Evolutionary conservation across 208 protist genomes (phyloP).

Genomic region (Trypanosomatidae sp.): DNA sequence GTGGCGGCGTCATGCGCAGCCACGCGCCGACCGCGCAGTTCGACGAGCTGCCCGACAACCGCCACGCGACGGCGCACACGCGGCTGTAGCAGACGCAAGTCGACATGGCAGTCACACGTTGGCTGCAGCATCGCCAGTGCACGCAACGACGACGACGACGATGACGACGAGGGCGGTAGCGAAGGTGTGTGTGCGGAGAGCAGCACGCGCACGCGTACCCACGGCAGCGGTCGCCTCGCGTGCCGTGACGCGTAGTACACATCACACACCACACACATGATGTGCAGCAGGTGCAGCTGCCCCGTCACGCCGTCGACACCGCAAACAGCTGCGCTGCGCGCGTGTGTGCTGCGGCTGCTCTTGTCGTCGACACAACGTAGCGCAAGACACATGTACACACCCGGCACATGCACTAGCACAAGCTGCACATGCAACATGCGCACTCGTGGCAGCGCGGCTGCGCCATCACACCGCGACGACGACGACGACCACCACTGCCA

Average conservation of each 20-base stretch:
- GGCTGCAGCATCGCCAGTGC: not conserved
- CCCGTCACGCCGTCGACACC: no score
- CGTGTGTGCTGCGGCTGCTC: no score
- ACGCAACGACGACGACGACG: not conserved
- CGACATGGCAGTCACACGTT: not conserved
- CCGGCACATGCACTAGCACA: no score
- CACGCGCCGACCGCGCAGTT: conserved; percentile 5
- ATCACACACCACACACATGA: conserved; percentile 18
- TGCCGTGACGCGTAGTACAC: conserved; percentile 18
- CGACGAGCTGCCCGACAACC: conserved; percentile 13
- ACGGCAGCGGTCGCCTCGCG: conserved; percentile 8
- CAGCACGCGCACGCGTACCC: conserved; percentile 12
- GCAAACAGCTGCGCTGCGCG: no score
- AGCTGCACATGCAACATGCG: no score
- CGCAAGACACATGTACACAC: no score
- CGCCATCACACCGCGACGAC: not conserved
- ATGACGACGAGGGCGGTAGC: not conserved
- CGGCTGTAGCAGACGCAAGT: not conserved
- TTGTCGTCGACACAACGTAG: no score
- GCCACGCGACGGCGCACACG: not conserved
- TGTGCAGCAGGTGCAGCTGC: no score
- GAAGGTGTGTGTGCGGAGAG: not conserved
- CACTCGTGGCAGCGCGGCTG: no score
- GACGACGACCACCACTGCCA: no score
- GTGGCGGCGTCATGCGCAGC: not conserved